phyloP scores from a whole-genome alignment of 257 asterid species.

The Cinchona pubescens region DNA sequence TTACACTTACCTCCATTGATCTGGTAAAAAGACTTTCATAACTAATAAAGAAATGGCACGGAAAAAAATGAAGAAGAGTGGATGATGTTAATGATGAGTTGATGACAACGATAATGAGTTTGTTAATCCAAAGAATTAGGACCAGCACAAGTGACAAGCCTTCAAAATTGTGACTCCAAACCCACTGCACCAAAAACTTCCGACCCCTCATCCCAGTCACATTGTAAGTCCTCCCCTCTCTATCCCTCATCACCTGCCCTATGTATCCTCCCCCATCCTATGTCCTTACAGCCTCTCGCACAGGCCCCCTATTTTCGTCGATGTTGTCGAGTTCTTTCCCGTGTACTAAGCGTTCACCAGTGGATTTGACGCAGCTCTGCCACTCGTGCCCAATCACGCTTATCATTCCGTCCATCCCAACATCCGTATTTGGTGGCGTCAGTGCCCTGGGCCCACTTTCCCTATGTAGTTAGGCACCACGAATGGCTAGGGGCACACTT shows the following conservation, averaged over 20 bases:
- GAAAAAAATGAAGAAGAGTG: too few species aligned
- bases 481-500: conserved; percentile 89
- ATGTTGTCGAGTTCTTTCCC: conserved; percentile 90
- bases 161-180: conserved; percentile 71
- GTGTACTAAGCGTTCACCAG: conserved; percentile 97
- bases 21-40: too few species aligned
- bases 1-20: too few species aligned
- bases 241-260: conserved; percentile 66
- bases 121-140: conserved; percentile 67
- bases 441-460: conserved; percentile 58
- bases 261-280: conserved; percentile 94
- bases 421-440: conserved; percentile 68
- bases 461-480: conserved; percentile 83
- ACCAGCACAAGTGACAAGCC: conserved; percentile 89
- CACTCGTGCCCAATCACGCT: conserved; percentile 89
- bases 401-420: conserved; percentile 85
- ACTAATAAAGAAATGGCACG: too few species aligned
- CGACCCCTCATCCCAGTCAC: conserved; percentile 69
- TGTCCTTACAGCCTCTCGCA: conserved; percentile 85
- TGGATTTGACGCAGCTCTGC: conserved; percentile 95
- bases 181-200: conserved; percentile 79
- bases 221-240: conserved; percentile 60
- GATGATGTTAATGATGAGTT: too few species aligned
- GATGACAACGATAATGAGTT: too few species aligned
- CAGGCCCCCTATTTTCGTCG: conserved; percentile 86